Conservation (phyloP, 2,329 filamentous ascomycete species). For the Aureobasidium leucospermi region DNA sequence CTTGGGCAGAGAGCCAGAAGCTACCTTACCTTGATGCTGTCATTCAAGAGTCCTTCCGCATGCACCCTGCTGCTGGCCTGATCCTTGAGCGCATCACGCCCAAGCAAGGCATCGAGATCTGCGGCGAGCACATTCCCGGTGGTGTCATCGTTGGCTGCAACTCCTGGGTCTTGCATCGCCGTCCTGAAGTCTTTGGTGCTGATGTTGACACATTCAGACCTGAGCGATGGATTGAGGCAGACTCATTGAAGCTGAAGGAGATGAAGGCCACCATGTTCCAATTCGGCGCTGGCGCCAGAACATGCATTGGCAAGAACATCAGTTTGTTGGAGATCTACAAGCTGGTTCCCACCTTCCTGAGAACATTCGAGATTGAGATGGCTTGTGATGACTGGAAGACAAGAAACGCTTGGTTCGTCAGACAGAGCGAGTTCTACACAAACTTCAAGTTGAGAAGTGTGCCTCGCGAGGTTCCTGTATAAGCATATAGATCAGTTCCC, state of each 20-base stretch:
- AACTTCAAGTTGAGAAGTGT: conserved; percentile 31
- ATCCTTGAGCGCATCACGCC: conserved; percentile 69
- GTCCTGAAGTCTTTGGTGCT: conserved; percentile 58
- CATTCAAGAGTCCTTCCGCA: conserved; percentile 68
- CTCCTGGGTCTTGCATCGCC: conserved; percentile 66
- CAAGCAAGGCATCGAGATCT: conserved; percentile 54
- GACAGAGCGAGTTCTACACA: conserved; percentile 38
- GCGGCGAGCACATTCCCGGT: conserved; percentile 54
- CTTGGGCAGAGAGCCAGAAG: conserved; percentile 61
- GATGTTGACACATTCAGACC: conserved; percentile 59
- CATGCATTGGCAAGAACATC: conserved; percentile 56
- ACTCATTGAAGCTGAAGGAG: conserved; percentile 51
- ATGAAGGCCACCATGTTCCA: conserved; percentile 62
- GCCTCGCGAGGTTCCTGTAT: conserved; percentile 10
- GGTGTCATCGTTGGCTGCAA: conserved; percentile 70
- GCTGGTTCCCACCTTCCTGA: conserved; percentile 49
- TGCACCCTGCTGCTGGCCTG: conserved; percentile 67
- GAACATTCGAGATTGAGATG: conserved; percentile 52
- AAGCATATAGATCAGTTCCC: not conserved
- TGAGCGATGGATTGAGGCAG: conserved; percentile 55
- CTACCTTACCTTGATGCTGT: conserved; percentile 71
- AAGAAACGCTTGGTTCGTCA: conserved; percentile 49
- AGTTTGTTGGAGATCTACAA: conserved; percentile 45
- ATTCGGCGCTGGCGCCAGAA: conserved; percentile 63
- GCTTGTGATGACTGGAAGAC: conserved; percentile 39